A percentile compares a stretch with the other conserved stretches of the same genome.
These are phyloP conservation scores for Trichoderma sp. DNA, from an alignment of 2,329 filamentous ascomycete genomes.

Conservation along the genomic window DNA sequence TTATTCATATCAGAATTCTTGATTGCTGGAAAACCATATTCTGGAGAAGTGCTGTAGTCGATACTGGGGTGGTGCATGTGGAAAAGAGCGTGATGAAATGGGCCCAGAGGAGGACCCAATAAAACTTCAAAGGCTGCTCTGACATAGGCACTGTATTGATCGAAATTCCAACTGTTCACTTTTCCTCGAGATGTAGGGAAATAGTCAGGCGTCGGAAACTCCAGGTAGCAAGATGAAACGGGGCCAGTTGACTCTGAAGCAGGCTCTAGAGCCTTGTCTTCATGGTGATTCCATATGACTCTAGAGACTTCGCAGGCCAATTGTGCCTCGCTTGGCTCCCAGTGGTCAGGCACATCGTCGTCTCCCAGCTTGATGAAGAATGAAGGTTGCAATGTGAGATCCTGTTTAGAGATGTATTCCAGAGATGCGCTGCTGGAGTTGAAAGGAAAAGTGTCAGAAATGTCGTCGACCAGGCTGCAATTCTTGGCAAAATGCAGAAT, in stretches of 20 bases:
- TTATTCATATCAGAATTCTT: background rate
- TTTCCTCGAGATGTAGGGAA: background rate
- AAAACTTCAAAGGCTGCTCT: slow-evolving; percentile 34
- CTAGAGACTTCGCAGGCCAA: slow-evolving; percentile 27
- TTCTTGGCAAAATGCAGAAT: slow-evolving; percentile 27
- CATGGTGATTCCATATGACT: background rate
- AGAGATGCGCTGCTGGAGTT: background rate
- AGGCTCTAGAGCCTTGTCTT: background rate
- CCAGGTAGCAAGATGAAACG: slow-evolving; percentile 14
- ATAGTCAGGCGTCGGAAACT: background rate
- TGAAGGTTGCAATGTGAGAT: slow-evolving; percentile 26
- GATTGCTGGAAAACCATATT: background rate
- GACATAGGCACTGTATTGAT: slow-evolving; percentile 34
- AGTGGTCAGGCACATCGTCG: slow-evolving; percentile 23
- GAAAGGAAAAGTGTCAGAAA: slow-evolving; percentile 12
- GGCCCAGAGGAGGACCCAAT: slow-evolving; percentile 23
- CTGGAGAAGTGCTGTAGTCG: background rate
- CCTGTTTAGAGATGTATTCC: background rate
- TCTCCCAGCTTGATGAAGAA: slow-evolving; percentile 32
- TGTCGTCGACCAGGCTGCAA: background rate
- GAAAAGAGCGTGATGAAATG: slow-evolving; percentile 27
- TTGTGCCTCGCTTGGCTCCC: slow-evolving; percentile 30
- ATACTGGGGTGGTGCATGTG: slow-evolving; percentile 6
- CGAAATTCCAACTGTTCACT: slow-evolving; percentile 29
- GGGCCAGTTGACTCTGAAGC: background rate